Conservation (phyloP, 106 monocot species). For the Dendrobium chrysotoxum region DNA sequence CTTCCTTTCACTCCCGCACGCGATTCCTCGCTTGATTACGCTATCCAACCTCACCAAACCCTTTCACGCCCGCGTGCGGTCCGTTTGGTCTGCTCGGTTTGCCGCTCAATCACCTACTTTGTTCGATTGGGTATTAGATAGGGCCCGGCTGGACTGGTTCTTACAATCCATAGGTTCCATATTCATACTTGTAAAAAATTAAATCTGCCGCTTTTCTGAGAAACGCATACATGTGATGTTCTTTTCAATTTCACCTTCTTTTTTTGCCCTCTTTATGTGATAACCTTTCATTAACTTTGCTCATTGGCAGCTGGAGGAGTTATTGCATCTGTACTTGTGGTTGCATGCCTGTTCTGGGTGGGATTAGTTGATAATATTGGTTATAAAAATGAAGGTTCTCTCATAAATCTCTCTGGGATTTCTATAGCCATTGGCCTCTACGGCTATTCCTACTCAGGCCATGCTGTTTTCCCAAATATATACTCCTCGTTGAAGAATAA, state of each 20-base stretch:
- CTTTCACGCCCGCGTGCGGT: too few relatives aligned
- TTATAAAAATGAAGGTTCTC: conserved; percentile 45
- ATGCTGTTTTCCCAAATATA: conserved; percentile 94
- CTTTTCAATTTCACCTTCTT: not conserved
- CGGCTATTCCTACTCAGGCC: conserved; percentile 88
- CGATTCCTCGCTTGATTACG: too few relatives aligned
- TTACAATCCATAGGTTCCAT: too few relatives aligned
- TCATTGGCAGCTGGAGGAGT: conserved; percentile 75
- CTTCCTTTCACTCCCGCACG: too few relatives aligned
- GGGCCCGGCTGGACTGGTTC: too few relatives aligned
- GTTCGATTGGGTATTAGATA: too few relatives aligned
- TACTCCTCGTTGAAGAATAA: conserved; percentile 87
- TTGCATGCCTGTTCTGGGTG: conserved; percentile 68
- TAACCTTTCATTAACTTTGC: not conserved
- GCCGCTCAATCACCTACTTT: too few relatives aligned
- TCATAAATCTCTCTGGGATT: conserved; percentile 51
- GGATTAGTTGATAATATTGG: conserved; percentile 74
- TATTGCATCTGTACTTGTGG: conserved; percentile 66
- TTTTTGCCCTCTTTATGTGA: not conserved
- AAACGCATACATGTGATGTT: not conserved
- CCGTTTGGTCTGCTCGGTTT: too few relatives aligned
- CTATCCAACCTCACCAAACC: too few relatives aligned
- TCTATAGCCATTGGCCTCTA: conserved; percentile 88
- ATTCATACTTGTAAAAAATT: not conserved
- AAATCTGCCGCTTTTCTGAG: not conserved